These are phyloP conservation scores for Eucalyptus globulus DNA, from an alignment of 345 rosid species.

Conservation along the genomic window DNA sequence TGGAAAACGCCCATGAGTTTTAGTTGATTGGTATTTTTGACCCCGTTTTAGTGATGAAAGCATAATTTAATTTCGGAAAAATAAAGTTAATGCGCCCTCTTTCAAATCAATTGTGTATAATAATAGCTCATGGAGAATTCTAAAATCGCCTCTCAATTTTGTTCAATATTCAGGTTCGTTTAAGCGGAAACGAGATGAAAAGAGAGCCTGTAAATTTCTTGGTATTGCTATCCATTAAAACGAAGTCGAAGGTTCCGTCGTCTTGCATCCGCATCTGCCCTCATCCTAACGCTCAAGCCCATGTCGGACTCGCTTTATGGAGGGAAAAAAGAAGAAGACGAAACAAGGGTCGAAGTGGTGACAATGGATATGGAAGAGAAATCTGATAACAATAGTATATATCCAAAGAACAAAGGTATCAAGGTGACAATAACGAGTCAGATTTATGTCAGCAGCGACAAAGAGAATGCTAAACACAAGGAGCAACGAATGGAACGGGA, in stretches of 20 bases:
- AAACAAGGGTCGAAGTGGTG: too few relatives aligned
- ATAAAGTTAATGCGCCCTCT: background rate
- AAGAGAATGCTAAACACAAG: background rate
- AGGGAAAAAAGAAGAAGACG: too few relatives aligned
- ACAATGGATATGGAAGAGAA: too few relatives aligned
- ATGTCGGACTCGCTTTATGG: too few relatives aligned
- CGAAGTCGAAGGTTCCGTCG: background rate
- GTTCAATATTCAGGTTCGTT: background rate
- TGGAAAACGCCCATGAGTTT: background rate
- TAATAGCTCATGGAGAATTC: too few relatives aligned
- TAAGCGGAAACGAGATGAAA: background rate
- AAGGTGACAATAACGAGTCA: too few relatives aligned
- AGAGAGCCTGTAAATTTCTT: background rate
- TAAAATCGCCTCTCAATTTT: background rate
- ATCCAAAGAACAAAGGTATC: too few relatives aligned
- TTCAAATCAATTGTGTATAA: background rate
- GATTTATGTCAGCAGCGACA: too few relatives aligned
- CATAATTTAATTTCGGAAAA: background rate
- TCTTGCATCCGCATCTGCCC: background rate
- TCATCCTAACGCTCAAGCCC: too few relatives aligned
- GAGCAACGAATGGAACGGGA: background rate
- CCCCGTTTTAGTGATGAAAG: background rate
- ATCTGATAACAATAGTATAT: too few relatives aligned
- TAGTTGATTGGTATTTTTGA: background rate
- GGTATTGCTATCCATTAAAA: background rate